phyloP scores from a whole-genome alignment of 2,329 filamentous ascomycete genomes.

The Penicillium hordei region DNA sequence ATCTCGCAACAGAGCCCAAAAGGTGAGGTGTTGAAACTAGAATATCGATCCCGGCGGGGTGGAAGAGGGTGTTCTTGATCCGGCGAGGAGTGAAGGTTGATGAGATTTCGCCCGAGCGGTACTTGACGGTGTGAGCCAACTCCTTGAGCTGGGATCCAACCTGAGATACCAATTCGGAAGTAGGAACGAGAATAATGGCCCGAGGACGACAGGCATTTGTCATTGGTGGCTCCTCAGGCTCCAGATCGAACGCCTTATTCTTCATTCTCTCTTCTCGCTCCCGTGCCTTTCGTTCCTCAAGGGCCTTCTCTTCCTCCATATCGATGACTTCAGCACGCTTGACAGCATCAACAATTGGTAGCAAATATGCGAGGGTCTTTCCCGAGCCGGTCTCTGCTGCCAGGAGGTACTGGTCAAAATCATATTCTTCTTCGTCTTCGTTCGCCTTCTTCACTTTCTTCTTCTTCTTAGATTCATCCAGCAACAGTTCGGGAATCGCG shows the following conservation, averaged over 20 bases:
- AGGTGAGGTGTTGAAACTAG: constrained; percentile 87
- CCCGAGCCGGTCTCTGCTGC: constrained; percentile 96
- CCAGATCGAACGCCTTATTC: constrained; percentile 62
- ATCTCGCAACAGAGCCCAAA: constrained; percentile 80
- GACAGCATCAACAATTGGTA: constrained; percentile 80
- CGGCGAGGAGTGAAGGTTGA: constrained; percentile 72
- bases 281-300: constrained; percentile 56
- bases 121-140: constrained; percentile 82
- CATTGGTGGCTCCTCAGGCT: constrained; percentile 61
- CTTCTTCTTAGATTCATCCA: constrained; percentile 49
- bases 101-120: constrained; percentile 79
- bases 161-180: constrained; percentile 86
- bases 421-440: constrained; percentile 39
- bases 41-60: constrained; percentile 76
- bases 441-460: constrained; percentile 31
- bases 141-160: constrained; percentile 78
- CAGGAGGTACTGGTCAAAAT: constrained; percentile 70
- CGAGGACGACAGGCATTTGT: constrained; percentile 72
- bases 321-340: constrained; percentile 72
- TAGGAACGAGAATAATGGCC: constrained; percentile 84
- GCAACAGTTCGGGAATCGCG: constrained; percentile 77
- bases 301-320: constrained; percentile 56
- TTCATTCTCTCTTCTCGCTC: constrained; percentile 52
- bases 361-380: constrained; percentile 89
- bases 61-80: constrained; percentile 83